Conservation (phyloP, 2,329 filamentous ascomycete species). For the Colletotrichum shisoi region DNA sequence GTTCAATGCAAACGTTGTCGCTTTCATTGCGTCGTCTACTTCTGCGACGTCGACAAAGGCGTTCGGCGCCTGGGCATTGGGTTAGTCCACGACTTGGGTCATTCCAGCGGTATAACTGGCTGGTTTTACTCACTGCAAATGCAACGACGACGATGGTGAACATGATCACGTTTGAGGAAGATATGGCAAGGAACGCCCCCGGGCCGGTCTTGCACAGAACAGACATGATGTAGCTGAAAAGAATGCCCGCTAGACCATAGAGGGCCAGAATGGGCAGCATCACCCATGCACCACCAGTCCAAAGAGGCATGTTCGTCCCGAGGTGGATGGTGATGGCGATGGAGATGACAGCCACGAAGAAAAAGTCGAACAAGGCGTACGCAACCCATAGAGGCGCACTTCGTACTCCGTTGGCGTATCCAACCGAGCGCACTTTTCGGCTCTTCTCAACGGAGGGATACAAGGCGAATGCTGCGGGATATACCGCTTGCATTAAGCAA, state of each 20-base stretch:
- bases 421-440: neutral
- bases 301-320: neutral
- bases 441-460: slow-evolving; percentile 14
- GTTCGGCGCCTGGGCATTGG: neutral
- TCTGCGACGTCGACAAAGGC: neutral
- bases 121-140: neutral
- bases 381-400: slow-evolving; percentile 11
- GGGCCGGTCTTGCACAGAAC: slow-evolving; percentile 9
- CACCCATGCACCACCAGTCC: neutral
- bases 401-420: slow-evolving; percentile 12
- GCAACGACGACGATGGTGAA: neutral
- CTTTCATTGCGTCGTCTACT: neutral
- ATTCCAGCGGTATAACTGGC: neutral
- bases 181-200: neutral
- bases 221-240: slow-evolving; percentile 7
- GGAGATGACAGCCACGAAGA: slow-evolving; percentile 14
- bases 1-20: slow-evolving; percentile 6
- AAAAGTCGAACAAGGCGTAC: slow-evolving; percentile 27
- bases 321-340: neutral
- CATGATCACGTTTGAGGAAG: neutral
- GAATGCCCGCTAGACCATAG: slow-evolving; percentile 8
- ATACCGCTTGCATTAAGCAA: slow-evolving; percentile 1
- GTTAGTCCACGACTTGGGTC: neutral
- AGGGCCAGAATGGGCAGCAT: slow-evolving; percentile 13
- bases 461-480: slow-evolving; percentile 7